These are phyloP conservation scores for Paxillus involutus DNA, from an alignment of 768 basidiomycete genomes.

Conservation along the genomic window DNA sequence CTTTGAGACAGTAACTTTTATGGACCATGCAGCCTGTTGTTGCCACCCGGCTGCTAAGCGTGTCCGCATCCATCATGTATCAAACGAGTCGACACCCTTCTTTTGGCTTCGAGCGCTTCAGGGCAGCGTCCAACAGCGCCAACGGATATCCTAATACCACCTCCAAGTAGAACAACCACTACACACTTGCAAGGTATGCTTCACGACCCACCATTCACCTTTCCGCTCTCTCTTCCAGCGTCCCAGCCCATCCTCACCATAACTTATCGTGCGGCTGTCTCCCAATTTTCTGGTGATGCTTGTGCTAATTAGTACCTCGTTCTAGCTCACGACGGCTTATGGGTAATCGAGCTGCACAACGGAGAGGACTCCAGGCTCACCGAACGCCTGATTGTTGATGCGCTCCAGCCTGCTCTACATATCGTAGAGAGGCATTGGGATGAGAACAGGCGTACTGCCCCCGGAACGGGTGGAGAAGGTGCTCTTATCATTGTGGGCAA, in stretches of 20 bases:
- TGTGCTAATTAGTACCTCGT: background rate
- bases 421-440: slow-evolving; percentile 74
- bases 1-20: too few relatives aligned
- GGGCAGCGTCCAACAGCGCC: too few relatives aligned
- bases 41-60: too few relatives aligned
- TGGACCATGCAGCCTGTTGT: too few relatives aligned
- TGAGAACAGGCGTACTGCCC: slow-evolving; percentile 45
- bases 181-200: too few relatives aligned
- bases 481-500: slow-evolving; percentile 78
- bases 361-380: slow-evolving; percentile 74
- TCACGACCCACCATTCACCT: background rate
- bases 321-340: slow-evolving; percentile 50
- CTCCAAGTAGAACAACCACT: too few relatives aligned
- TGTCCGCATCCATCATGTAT: too few relatives aligned
- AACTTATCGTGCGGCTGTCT: slow-evolving; percentile 53
- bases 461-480: slow-evolving; percentile 47
- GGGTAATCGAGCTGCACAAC: slow-evolving; percentile 82
- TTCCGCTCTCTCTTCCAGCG: slow-evolving; percentile 48
- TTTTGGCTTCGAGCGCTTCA: too few relatives aligned
- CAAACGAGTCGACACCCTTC: too few relatives aligned
- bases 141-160: too few relatives aligned
- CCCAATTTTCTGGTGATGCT: background rate
- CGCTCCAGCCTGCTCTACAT: slow-evolving; percentile 69
- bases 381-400: slow-evolving; percentile 52
- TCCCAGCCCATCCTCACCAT: slow-evolving; percentile 60